phyloP scores from a whole-genome alignment of 345 rosid species.

The Linum usitatissimum region DNA sequence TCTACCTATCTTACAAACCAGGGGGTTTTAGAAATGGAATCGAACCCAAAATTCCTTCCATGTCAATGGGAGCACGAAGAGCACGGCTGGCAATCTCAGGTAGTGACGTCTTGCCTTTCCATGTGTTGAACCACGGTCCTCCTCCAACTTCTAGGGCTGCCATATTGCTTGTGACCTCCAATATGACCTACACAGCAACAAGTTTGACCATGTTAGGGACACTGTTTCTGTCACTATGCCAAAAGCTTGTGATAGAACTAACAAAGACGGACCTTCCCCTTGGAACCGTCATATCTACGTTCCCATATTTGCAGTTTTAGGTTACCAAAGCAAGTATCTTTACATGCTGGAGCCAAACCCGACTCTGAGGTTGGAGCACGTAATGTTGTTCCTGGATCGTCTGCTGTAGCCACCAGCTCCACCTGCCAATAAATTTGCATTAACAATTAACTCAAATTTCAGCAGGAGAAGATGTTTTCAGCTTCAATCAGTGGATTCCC shows the following conservation, averaged over 20 bases:
- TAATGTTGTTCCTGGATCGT: conserved; percentile 65
- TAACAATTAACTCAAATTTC: background rate
- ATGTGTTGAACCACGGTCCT: conserved; percentile 89
- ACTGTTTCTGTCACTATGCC: background rate
- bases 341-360: conserved; percentile 84
- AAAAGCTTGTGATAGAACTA: background rate
- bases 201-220: background rate
- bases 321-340: conserved; percentile 65
- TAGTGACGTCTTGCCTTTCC: conserved; percentile 63
- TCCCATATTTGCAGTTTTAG: conserved; percentile 80
- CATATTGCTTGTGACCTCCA: conserved; percentile 72
- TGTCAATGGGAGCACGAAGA: conserved; percentile 48
- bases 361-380: conserved; percentile 83
- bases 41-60: conserved; percentile 38
- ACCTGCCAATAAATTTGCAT: conserved; percentile 33
- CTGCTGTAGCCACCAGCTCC: conserved; percentile 67
- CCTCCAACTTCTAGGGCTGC: conserved; percentile 92
- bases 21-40: conserved; percentile 74
- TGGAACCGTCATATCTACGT: conserved; percentile 50
- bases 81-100: conserved; percentile 51
- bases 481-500: background rate
- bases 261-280: conserved; percentile 50
- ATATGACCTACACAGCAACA: conserved; percentile 36
- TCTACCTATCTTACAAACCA: conserved; percentile 37
- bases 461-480: background rate